Evolutionary conservation across 2,329 filamentous ascomycete genomes (phyloP).

Genomic region (Chalaropsis ovoidea): DNA sequence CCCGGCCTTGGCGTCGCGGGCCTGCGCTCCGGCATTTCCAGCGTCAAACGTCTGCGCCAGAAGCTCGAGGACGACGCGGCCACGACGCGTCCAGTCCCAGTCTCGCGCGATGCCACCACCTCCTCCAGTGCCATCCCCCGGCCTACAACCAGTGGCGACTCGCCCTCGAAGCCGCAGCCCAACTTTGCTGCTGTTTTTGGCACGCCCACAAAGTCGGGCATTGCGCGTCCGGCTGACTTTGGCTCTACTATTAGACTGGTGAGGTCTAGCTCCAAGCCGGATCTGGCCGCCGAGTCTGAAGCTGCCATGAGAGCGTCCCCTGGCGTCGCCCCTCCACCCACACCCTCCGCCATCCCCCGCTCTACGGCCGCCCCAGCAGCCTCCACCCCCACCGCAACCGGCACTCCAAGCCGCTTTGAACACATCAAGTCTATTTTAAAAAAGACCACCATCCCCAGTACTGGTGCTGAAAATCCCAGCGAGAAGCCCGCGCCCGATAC

Average conservation of each 20-base stretch:
- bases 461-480: conserved; percentile 23
- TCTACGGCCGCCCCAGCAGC: conserved; percentile 30
- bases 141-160: conserved; percentile 36
- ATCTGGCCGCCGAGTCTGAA: conserved; percentile 10
- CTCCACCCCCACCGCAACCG: conserved; percentile 28
- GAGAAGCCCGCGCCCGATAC: conserved; percentile 40
- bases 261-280: conserved; percentile 42
- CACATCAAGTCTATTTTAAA: conserved; percentile 50
- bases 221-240: conserved; percentile 60
- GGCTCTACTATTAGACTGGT: conserved; percentile 30
- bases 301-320: not conserved
- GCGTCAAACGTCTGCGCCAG: conserved; percentile 63
- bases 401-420: conserved; percentile 44
- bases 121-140: conserved; percentile 38
- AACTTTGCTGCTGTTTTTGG: conserved; percentile 11
- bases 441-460: conserved; percentile 32
- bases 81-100: conserved; percentile 40
- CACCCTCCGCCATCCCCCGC: not conserved
- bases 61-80: conserved; percentile 59
- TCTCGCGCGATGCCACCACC: conserved; percentile 39
- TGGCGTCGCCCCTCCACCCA: not conserved
- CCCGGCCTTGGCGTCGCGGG: conserved; percentile 13
- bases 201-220: conserved; percentile 43
- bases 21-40: conserved; percentile 30
- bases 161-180: conserved; percentile 18